Percentiles rank a stretch among this genome's conserved stretches.
These are phyloP conservation scores for Endothia cerciana DNA, from an alignment of 2,329 filamentous ascomycete genomes.

Conservation along the genomic window DNA sequence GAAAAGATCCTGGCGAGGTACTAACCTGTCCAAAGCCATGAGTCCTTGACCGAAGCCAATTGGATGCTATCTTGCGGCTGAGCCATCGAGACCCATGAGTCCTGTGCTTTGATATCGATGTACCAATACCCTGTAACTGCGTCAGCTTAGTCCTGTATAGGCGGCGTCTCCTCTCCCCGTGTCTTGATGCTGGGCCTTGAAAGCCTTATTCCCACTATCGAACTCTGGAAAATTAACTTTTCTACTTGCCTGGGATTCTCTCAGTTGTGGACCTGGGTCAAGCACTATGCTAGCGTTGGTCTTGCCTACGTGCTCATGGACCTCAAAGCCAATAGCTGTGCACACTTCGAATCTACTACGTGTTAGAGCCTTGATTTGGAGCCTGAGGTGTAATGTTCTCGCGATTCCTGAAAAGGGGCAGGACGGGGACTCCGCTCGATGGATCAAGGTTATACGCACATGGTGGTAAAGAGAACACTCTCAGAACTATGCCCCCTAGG, in stretches of 20 bases:
- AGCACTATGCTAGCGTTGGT: constrained; percentile 1
- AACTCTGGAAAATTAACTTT: neutral
- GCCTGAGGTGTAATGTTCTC: too few species aligned
- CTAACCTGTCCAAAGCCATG: neutral
- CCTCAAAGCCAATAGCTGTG: neutral
- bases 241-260: neutral
- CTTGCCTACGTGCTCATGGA: neutral
- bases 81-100: neutral
- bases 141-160: neutral
- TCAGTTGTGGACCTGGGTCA: neutral
- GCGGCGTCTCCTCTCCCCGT: too few species aligned
- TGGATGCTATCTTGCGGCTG: neutral
- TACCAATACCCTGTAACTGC: neutral
- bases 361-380: neutral
- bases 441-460: neutral
- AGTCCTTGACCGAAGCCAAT: neutral
- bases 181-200: too few species aligned
- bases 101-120: neutral
- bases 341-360: neutral
- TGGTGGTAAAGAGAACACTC: neutral
- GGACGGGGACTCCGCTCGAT: too few species aligned
- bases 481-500: neutral
- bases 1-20: neutral
- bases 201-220: too few species aligned
- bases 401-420: neutral